Evolutionary conservation across 2,329 filamentous ascomycete species (phyloP).

Genomic region (Colletotrichum eremochloae): DNA sequence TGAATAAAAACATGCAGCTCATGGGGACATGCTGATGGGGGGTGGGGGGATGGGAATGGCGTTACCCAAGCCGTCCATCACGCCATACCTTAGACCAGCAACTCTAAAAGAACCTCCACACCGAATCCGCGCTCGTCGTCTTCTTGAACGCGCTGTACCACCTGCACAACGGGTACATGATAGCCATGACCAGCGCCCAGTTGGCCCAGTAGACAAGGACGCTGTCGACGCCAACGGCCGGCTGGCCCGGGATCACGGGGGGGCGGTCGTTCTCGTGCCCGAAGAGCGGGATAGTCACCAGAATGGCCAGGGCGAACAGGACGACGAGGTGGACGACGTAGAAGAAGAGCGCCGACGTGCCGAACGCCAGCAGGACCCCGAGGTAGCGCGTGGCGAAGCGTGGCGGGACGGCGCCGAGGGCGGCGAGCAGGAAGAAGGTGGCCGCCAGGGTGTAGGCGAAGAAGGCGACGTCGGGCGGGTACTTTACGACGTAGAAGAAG

Average conservation of each 20-base stretch:
- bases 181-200: slow-evolving; percentile 52
- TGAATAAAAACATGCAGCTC: too few species aligned
- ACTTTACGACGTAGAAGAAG: slow-evolving; percentile 63
- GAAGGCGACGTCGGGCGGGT: slow-evolving; percentile 62
- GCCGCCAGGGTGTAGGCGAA: slow-evolving; percentile 56
- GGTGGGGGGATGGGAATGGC: slow-evolving; percentile 9
- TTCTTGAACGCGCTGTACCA: slow-evolving; percentile 60
- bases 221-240: slow-evolving; percentile 52
- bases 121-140: slow-evolving; percentile 55
- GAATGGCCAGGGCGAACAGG: slow-evolving; percentile 47
- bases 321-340: slow-evolving; percentile 57
- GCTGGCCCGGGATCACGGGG: slow-evolving; percentile 46
- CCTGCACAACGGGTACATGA: slow-evolving; percentile 58
- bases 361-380: slow-evolving; percentile 57
- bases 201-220: slow-evolving; percentile 53
- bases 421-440: slow-evolving; percentile 56
- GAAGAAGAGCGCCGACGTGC: slow-evolving; percentile 62
- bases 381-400: slow-evolving; percentile 48
- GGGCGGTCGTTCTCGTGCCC: slow-evolving; percentile 51
- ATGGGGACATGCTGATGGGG: background rate
- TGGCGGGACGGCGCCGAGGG: slow-evolving; percentile 53
- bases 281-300: slow-evolving; percentile 48
- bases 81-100: slow-evolving; percentile 5
- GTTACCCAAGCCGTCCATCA: slow-evolving; percentile 12
- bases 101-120: slow-evolving; percentile 61